Percentiles rank a stretch among this genome's conserved stretches.
These are phyloP conservation scores for Apiotrichum laibachii DNA, from an alignment of 1,284 basidiomycete species.

Conservation along the genomic window DNA sequence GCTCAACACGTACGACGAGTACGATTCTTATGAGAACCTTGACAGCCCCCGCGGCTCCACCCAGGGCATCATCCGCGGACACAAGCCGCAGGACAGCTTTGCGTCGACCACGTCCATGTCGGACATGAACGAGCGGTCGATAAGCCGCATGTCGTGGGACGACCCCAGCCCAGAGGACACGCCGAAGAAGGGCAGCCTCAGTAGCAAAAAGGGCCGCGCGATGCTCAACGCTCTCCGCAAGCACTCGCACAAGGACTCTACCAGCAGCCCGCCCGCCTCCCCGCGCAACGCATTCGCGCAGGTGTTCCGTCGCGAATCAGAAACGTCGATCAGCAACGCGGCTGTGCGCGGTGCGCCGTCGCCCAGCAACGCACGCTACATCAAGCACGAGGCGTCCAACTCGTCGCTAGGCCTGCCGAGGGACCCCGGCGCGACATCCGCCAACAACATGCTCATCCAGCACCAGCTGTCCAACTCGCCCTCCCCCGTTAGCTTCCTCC, in stretches of 20 bases:
- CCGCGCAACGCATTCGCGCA: constrained; percentile 21
- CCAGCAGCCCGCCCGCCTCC: constrained; percentile 25
- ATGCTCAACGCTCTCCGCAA: constrained; percentile 33
- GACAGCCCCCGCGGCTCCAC: neutral
- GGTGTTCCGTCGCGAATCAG: constrained; percentile 26
- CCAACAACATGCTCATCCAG: constrained; percentile 37
- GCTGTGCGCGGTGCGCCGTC: neutral
- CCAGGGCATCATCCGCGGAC: too few relatives aligned
- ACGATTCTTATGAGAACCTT: neutral
- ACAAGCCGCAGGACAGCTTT: constrained; percentile 2
- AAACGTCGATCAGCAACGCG: constrained; percentile 25
- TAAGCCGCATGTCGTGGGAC: constrained; percentile 45
- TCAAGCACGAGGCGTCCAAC: constrained; percentile 33
- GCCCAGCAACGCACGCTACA: neutral
- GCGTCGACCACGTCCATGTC: neutral
- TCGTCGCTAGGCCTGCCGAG: constrained; percentile 31
- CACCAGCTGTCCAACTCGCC: constrained; percentile 37
- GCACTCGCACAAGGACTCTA: constrained; percentile 6
- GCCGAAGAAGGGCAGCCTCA: constrained; percentile 38
- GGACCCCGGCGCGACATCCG: constrained; percentile 6
- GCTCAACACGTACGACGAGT: neutral
- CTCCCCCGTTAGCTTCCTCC: constrained; percentile 58
- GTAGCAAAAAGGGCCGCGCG: constrained; percentile 37
- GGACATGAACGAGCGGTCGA: neutral
- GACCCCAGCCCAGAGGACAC: constrained; percentile 27